Base-by-base conservation (phyloP, 495 filamentous ascomycete genomes). In the Podospora australis region DNA sequence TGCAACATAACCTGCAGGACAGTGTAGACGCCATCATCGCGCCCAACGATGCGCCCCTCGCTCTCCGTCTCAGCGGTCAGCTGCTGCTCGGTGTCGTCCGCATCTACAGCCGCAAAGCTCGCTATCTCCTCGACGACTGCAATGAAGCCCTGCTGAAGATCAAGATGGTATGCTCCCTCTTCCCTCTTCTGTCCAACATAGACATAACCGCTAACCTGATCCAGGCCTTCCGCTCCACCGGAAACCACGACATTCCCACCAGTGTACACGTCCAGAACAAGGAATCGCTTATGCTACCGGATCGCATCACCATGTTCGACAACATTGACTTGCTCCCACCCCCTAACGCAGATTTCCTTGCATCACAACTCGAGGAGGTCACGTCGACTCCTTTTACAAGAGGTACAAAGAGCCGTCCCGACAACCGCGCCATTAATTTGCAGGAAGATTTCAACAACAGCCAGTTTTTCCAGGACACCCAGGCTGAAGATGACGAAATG, bases 71-170 rank as follows among this genome's bases (percentile, higher is more conserved):
- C 44, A 96, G 89, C 66, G 92, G 90, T 46, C 90, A 96, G 69
- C 78, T 98, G 47, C 71, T 98, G 53, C 75, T 98, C 45, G 92
- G 92, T 69, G 92, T 98, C 29, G 94, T 96, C 51, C 78, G 92
- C 54, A 98, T 98, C 45, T 97, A 98, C 67, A 95, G 89, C 62
- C 79, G 94, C 50, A 98, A 98, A 69, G 89, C 92, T 59, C 84
- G 90, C 52, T 98, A 98, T 64, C 73, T 98, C 11, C 71, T 96
- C 30, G 92, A 97, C 62, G 92, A 98, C 63, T 98, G 92, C 72
- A 95, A 91, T 59, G 92, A 98, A 69, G 90, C 92, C 21, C 71
- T 97, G 47, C 81, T 92, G 74, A 96, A 96, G 68, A 95, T 98
- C 58, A 96, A 96, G 63, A 92, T 96, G 91, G 91, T 96, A 75